Percentiles rank a stretch among this genome's conserved stretches.
phyloP scores from a whole-genome alignment of 2,329 filamentous ascomycete species.

The Pseudogymnoascus sp. region DNA sequence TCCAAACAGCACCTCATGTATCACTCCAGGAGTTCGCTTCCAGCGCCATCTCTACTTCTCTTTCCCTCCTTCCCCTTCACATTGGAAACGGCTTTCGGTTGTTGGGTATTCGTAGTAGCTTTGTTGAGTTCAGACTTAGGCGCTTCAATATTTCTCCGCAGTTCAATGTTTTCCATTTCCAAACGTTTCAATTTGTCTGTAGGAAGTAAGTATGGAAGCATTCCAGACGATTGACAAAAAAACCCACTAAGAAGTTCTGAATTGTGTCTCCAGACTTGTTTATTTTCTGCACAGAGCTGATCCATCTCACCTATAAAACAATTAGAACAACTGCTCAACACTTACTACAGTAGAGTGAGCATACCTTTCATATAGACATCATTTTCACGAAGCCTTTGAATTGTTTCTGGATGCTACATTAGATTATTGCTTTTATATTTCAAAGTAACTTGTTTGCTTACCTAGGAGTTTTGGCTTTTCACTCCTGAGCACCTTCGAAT shows the following conservation, averaged over 20 bases:
- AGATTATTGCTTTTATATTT: neutral
- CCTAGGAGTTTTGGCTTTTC: neutral
- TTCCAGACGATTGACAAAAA: neutral
- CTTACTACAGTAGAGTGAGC: neutral
- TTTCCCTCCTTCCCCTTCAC: neutral
- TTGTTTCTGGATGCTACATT: neutral
- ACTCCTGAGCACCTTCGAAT: too few species aligned
- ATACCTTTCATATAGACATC: neutral
- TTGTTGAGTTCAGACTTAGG: neutral
- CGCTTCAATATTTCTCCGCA: neutral
- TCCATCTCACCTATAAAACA: neutral
- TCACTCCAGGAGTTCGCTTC: constrained; percentile 51
- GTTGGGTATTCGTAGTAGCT: too few species aligned
- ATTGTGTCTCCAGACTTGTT: neutral
- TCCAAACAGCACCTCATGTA: constrained; percentile 65
- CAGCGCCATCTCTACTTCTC: neutral
- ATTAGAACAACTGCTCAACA: neutral
- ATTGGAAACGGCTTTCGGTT: neutral
- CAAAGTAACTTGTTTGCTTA: neutral
- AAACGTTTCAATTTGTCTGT: neutral
- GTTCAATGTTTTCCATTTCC: neutral
- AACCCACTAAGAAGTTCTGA: neutral
- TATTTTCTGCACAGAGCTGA: neutral
- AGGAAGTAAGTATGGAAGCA: neutral
- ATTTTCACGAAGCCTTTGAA: neutral